Evolutionary conservation across 1,139 yeast species (phyloP), one percentile per base, ranked within the genome.

Genomic region (Yamadazyma buinensis): DNA sequence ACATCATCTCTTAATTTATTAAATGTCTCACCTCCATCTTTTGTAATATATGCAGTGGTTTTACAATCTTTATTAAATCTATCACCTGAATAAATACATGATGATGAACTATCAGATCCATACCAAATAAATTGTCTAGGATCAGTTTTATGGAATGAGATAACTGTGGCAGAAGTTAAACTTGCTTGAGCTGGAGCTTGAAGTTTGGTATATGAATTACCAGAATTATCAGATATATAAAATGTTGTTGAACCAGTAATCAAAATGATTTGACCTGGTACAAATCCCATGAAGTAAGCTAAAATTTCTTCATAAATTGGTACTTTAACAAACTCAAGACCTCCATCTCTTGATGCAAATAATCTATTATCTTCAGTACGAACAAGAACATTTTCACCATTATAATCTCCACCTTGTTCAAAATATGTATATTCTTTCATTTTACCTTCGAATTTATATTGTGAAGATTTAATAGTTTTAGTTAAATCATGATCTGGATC

Each of bases 341-440:
- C 97, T 30, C 94, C 95, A 57, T 88, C 80, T 49, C 79, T 84
- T 1, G 96, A 84, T 11, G 86, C 70, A 47, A 61, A 81, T 2
- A 80, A 67, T 8, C 65, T 59, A 25, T 75, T 68, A 23, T 65
- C 59, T 18, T 60, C 55, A 0, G 92, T 83, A 35, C 73, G 67
- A 11, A 84, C 59, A 15, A 92, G 49, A n/a, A 92, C 57, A 9
- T 95, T 84, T 52, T 90, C 95, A 39, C 83, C 87, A 32, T 56
- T 39, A 52, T 53, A 49, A 40, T 65, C 47, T 13, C 52, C 53
- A 2, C 63, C 64, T 40, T 67, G 64, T 26, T 67, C 69, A 39
- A 84, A 64, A 48, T 86, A 86, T 28, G 73, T 54, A 49, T 82
- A 85, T 39, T 73, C 77, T 2, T 52, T 45, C 34, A 84, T 59